phyloP scores from a whole-genome alignment of 371 early-diverging fungal genomes.

The Syncephalastrum contaminatum region DNA sequence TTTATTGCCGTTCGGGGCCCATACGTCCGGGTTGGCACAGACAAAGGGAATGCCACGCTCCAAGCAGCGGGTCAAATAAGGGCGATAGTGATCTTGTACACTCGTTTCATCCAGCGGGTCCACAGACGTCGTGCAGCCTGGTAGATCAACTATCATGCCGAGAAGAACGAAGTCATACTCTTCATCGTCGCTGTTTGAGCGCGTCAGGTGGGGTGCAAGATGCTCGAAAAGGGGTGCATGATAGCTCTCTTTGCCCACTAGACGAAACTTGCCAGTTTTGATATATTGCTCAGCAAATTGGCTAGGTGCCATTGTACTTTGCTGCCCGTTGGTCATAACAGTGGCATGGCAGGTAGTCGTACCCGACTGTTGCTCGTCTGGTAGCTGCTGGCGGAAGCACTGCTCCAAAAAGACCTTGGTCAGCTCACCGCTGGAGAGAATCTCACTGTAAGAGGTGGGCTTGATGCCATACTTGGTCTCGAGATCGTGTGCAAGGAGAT shows the following conservation, averaged over 20 bases:
- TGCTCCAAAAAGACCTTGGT: conserved; percentile 32
- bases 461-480: conserved; percentile 26
- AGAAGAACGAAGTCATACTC: conserved; percentile 41
- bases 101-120: conserved; percentile 22
- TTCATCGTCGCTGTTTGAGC: conserved; percentile 12
- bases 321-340: conserved; percentile 4
- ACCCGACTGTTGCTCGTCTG: neutral
- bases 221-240: conserved; percentile 37
- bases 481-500: conserved; percentile 28
- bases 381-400: neutral
- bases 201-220: conserved; percentile 19
- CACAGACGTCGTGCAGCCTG: conserved; percentile 4
- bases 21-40: conserved; percentile 48
- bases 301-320: conserved; percentile 19
- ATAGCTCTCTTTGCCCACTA: conserved; percentile 35
- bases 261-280: conserved; percentile 33
- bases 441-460: conserved; percentile 19
- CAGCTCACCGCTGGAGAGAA: conserved; percentile 43
- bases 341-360: conserved; percentile 2
- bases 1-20: conserved; percentile 40
- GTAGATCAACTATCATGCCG: conserved; percentile 15
- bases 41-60: conserved; percentile 28
- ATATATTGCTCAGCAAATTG: conserved; percentile 23
- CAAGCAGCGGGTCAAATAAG: conserved; percentile 25
- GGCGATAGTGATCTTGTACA: conserved; percentile 29